phyloP scores from a whole-genome alignment of 192 early-diverging fungal species.

The Jimgerdemannia flammicorona region DNA sequence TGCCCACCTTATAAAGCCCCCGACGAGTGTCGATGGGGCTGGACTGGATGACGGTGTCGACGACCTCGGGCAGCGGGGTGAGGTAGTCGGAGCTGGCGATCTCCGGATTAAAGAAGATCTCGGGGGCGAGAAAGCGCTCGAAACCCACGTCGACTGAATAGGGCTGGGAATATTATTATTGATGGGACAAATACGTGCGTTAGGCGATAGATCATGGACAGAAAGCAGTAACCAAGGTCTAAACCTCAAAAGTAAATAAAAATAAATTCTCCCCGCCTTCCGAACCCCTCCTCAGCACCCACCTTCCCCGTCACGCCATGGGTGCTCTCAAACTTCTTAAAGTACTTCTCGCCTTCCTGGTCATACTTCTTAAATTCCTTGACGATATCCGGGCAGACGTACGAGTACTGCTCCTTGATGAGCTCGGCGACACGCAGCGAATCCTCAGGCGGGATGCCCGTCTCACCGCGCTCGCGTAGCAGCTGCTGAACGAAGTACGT shows the following conservation, averaged over 20 bases:
- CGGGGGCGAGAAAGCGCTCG: conserved; percentile 98
- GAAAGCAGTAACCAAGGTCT: no score
- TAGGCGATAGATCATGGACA: no score
- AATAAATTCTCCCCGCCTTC: no score
- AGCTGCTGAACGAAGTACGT: conserved; percentile 98
- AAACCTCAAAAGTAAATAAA: no score
- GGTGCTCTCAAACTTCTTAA: conserved; percentile 81
- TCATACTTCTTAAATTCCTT: conserved; percentile 96
- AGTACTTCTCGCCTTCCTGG: conserved; percentile 83
- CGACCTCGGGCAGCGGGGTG: conserved; percentile 93
- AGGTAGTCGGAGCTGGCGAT: conserved; percentile 95
- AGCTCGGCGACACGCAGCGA: conserved; percentile 90
- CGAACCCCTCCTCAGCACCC: no score
- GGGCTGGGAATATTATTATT: conserved; percentile 45
- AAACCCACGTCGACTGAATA: conserved; percentile 97
- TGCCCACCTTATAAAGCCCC: conserved; percentile 87
- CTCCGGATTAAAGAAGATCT: conserved; percentile 99
- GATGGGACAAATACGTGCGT: no score
- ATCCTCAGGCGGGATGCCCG: conserved; percentile 94
- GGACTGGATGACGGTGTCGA: conserved; percentile 94
- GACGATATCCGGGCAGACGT: conserved; percentile 96
- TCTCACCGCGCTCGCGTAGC: conserved; percentile 92
- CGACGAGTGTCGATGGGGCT: conserved; percentile 97
- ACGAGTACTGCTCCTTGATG: conserved; percentile 97
- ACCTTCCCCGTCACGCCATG: conserved; percentile 87